These are phyloP conservation scores for Paralagenidium karlingii DNA, from an alignment of 352 stramenopile genomes.

Conservation along the genomic window DNA sequence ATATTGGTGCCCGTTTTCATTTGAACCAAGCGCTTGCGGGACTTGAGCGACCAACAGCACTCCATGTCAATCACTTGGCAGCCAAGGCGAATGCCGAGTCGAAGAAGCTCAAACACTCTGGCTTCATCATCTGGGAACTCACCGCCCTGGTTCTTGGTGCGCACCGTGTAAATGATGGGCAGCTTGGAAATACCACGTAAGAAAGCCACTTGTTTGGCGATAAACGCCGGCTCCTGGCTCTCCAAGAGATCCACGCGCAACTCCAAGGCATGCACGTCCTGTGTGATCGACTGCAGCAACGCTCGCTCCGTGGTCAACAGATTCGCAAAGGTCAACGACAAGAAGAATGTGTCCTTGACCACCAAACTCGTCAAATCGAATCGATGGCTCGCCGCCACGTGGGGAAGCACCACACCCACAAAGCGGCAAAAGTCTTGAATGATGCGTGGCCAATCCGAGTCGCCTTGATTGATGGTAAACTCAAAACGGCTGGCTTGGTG, in stretches of 20 bases:
- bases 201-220: slow-evolving; percentile 59
- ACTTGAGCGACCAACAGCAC: slow-evolving; percentile 70
- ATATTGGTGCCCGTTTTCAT: slow-evolving; percentile 20
- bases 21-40: slow-evolving; percentile 33
- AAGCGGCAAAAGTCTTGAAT: slow-evolving; percentile 62
- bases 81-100: slow-evolving; percentile 85
- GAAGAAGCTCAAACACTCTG: slow-evolving; percentile 80
- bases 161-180: slow-evolving; percentile 95
- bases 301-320: slow-evolving; percentile 26
- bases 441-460: slow-evolving; percentile 43
- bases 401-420: slow-evolving; percentile 34
- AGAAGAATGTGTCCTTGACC: slow-evolving; percentile 55
- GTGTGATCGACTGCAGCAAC: slow-evolving; percentile 33
- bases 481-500: slow-evolving; percentile 32
- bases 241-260: slow-evolving; percentile 91
- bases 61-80: slow-evolving; percentile 97
- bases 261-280: slow-evolving; percentile 92
- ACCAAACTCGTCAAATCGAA: slow-evolving; percentile 40
- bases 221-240: slow-evolving; percentile 29
- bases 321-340: slow-evolving; percentile 64
- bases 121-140: slow-evolving; percentile 87
- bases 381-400: slow-evolving; percentile 17
- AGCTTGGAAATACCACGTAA: slow-evolving; percentile 82
- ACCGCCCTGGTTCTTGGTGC: slow-evolving; percentile 89
- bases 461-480: slow-evolving; percentile 43